Percentiles rank a stretch among this genome's conserved stretches.
These are phyloP conservation scores for Harrya chromipes DNA, from an alignment of 768 basidiomycete genomes.

Conservation along the genomic window DNA sequence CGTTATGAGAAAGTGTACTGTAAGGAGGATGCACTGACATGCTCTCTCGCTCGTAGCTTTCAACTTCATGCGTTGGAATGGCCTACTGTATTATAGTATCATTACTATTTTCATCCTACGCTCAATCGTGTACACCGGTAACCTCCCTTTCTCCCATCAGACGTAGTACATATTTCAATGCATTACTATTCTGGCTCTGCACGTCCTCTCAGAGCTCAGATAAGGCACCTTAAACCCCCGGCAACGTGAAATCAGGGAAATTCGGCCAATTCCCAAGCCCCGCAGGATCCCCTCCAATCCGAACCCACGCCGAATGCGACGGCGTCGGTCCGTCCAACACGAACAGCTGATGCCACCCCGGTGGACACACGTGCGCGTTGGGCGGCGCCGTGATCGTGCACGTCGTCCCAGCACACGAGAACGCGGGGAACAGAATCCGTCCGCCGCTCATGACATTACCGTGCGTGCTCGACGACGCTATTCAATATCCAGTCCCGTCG, in stretches of 20 bases:
- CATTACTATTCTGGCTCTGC: too few relatives aligned
- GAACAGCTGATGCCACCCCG: slow-evolving; percentile 76
- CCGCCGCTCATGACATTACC: slow-evolving; percentile 71
- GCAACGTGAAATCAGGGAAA: slow-evolving; percentile 62
- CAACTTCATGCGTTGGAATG: too few relatives aligned
- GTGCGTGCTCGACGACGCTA: slow-evolving; percentile 73
- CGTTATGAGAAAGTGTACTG: too few relatives aligned
- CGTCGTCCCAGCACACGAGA: slow-evolving; percentile 63
- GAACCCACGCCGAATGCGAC: slow-evolving; percentile 69
- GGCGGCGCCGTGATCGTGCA: slow-evolving; percentile 81
- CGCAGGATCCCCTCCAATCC: slow-evolving; percentile 76
- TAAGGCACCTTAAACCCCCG: slow-evolving; percentile 45
- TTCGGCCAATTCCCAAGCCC: slow-evolving; percentile 71
- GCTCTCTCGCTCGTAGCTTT: too few relatives aligned
- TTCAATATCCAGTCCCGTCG: slow-evolving; percentile 11
- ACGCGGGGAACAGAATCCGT: slow-evolving; percentile 69
- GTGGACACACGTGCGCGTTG: slow-evolving; percentile 64
- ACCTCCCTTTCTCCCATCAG: too few relatives aligned
- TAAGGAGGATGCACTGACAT: too few relatives aligned
- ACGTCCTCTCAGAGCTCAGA: too few relatives aligned
- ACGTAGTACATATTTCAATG: too few relatives aligned
- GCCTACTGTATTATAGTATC: too few relatives aligned
- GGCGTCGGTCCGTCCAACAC: slow-evolving; percentile 78
- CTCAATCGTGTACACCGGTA: too few relatives aligned
- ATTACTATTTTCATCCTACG: too few relatives aligned